Evolutionary conservation across 1,139 yeast species (phyloP).

Genomic region (Blastobotrys persicus): DNA sequence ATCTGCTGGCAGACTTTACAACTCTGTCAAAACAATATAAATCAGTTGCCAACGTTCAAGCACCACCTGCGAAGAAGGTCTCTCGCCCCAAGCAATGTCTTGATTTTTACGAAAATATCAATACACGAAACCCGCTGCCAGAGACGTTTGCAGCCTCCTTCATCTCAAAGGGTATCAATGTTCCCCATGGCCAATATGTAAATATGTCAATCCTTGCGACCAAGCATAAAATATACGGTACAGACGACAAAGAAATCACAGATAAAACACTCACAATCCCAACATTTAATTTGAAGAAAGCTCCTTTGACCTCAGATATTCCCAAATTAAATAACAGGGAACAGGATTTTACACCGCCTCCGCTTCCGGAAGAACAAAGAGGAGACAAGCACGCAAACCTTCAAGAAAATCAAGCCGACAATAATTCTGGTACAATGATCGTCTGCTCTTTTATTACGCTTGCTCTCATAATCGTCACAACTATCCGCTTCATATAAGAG

Average conservation of each 20-base stretch:
- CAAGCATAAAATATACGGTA: constrained; percentile 49
- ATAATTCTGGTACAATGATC: background rate
- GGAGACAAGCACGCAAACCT: background rate
- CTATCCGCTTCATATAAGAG: background rate
- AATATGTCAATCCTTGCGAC: constrained; percentile 41
- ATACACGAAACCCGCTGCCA: constrained; percentile 30
- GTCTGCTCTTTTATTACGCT: background rate
- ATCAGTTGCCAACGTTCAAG: constrained; percentile 16
- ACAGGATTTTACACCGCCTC: background rate
- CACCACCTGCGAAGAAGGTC: constrained; percentile 18
- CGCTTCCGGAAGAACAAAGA: background rate
- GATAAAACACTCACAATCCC: constrained; percentile 41
- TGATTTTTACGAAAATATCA: constrained; percentile 34
- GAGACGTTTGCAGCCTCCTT: constrained; percentile 28
- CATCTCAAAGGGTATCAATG: constrained; percentile 35
- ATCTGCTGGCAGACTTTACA: constrained; percentile 33
- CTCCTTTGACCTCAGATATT: background rate
- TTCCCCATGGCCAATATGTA: constrained; percentile 45
- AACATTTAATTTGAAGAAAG: background rate
- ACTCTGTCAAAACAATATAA: constrained; percentile 29
- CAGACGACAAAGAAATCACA: constrained; percentile 48
- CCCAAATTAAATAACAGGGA: background rate
- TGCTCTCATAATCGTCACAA: background rate
- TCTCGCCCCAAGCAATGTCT: constrained; percentile 26
- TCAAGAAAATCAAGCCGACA: background rate